Evolutionary conservation across 306 rosid genomes (phyloP), one percentile per base, ranked within the genome.

Genomic region (Ziziphus jujuba): DNA sequence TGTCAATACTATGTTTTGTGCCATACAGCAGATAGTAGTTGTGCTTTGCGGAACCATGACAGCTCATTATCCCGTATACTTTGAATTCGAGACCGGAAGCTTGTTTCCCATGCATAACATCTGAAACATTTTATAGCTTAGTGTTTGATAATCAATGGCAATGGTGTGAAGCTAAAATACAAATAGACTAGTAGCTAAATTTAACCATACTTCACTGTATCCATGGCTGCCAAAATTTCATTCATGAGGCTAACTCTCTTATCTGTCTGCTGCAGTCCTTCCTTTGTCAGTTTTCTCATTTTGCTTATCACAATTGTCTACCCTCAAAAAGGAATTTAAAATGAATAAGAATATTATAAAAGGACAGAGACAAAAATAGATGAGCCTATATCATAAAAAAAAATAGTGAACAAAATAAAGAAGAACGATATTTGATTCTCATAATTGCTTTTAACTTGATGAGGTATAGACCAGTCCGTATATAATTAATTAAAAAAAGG

Each of bases 21-120:
- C 40, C 86, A 15, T 89, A 91, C 98, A 72, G 95, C 87, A 70
- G 84, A 81, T 61, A 91, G 75, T 34, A 91, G 66, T 57, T 85
- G 91, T 10, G 89, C 95, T 83, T 77, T 83, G 35, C 89, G 85
- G 61, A 92, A 77, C 84, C 89, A 87, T 12, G 86, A 72, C 14
- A 92, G 80, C 74, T 89, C 96, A 5, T 87, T 77, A 58, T 82
- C 56, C 47, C 96, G 74, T 71, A 87, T 79, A 72, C 76, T 75
- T 81, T 82, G 95, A 69, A 87, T 80, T 79, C 83, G 86, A 57
- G 84, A 71, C 23, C 83, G 84, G 70, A 92, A 89, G 82, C 98
- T 92, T 68, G 83, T 77, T 75, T 89, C 95, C 98, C 96, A 92
- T 52, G 98, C 91, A 76, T 87, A 92, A 77, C 95, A 87, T 83